Evolutionary conservation across 148 eudicot genomes (phyloP).

Genomic region (Bassia scoparia): DNA sequence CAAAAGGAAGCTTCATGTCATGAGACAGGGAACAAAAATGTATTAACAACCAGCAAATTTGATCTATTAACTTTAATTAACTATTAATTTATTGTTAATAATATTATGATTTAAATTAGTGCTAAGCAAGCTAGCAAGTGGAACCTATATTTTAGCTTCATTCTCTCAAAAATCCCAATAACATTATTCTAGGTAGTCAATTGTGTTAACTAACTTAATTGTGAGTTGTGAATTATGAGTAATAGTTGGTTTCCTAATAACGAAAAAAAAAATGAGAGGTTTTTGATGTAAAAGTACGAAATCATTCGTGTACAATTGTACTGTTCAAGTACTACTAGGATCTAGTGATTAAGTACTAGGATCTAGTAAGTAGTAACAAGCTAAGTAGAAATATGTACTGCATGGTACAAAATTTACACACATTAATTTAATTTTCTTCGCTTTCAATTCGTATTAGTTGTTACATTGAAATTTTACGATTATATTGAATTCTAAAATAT

Average conservation of each 20-base stretch:
- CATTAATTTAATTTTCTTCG: no score
- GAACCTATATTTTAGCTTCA: neutral
- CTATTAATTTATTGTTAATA: neutral
- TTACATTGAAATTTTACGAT: no score
- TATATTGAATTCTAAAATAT: no score
- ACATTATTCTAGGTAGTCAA: neutral
- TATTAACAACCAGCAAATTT: neutral
- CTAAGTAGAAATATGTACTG: no score
- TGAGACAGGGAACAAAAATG: slow-evolving; percentile 16
- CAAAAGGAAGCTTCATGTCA: slow-evolving; percentile 12
- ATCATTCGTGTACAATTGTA: neutral
- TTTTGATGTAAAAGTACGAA: neutral
- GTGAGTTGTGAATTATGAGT: no score
- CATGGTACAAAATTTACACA: no score
- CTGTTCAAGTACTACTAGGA: neutral
- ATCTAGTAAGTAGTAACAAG: no score
- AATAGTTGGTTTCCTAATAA: neutral
- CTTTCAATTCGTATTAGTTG: no score
- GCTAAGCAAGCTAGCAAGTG: neutral
- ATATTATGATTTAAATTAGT: neutral
- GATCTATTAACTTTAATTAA: neutral
- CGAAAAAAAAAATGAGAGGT: neutral
- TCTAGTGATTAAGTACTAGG: neutral
- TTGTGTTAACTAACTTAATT: neutral
- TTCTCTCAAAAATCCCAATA: neutral